These are phyloP conservation scores for Blakeslea trispora DNA, from an alignment of 371 early-diverging fungal species.

Conservation along the genomic window DNA sequence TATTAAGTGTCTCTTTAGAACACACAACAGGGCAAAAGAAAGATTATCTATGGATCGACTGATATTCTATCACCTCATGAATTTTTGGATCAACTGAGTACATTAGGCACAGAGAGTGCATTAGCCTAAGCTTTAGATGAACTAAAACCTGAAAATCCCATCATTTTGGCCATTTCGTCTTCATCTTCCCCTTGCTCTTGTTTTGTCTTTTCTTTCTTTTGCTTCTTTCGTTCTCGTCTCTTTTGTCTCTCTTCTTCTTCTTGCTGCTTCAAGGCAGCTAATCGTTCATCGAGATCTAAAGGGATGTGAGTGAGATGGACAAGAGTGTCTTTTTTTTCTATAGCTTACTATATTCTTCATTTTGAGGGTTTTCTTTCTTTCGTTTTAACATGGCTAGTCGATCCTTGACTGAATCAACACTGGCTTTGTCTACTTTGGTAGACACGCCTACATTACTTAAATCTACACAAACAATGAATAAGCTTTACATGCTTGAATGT, in stretches of 20 bases:
- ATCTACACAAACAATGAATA: constrained; percentile 27
- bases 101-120: constrained; percentile 52
- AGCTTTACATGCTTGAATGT: too few relatives aligned
- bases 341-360: constrained; percentile 57
- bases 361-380: constrained; percentile 53
- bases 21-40: constrained; percentile 71
- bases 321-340: too few relatives aligned
- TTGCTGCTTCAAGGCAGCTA: constrained; percentile 47
- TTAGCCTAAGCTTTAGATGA: constrained; percentile 38
- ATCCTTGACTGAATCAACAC: constrained; percentile 53
- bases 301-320: too few relatives aligned
- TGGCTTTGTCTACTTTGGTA: constrained; percentile 74
- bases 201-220: constrained; percentile 52
- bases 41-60: constrained; percentile 95
- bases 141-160: constrained; percentile 56
- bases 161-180: constrained; percentile 54
- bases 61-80: constrained; percentile 86
- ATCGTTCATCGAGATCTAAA: constrained; percentile 60
- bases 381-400: constrained; percentile 58
- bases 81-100: constrained; percentile 84
- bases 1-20: too few relatives aligned
- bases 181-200: constrained; percentile 30
- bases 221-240: constrained; percentile 53
- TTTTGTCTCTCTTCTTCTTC: constrained; percentile 55
- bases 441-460: constrained; percentile 66